Evolutionary conservation across 139 green algal species (phyloP).

Genomic region (Eudorina sp.): DNA sequence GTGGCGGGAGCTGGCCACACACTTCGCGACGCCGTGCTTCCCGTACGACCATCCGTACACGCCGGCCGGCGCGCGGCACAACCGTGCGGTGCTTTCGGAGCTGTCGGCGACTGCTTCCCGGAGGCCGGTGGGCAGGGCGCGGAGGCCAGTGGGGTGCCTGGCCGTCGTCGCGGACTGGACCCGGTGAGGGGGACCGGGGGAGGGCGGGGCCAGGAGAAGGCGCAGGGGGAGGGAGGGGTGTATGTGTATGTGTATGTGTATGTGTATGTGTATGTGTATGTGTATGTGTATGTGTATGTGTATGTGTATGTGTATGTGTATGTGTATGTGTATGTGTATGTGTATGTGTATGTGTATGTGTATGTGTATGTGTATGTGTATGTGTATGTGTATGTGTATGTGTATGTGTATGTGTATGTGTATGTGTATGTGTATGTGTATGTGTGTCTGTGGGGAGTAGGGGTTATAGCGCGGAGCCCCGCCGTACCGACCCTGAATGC

Average conservation of each 20-base stretch:
- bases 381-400: no score
- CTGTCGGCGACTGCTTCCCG: neutral
- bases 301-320: no score
- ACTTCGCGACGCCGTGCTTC: conserved; percentile 56
- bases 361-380: no score
- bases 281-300: no score
- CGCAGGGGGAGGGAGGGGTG: neutral
- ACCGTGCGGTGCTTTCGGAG: neutral
- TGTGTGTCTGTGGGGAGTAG: no score
- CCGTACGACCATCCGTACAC: conserved; percentile 69
- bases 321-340: no score
- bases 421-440: no score
- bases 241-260: neutral
- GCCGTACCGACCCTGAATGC: no score
- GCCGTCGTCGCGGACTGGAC: conserved; percentile 22
- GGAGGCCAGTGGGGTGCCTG: neutral
- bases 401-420: no score
- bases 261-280: no score
- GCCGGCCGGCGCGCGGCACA: conserved; percentile 45
- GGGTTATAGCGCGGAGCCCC: no score
- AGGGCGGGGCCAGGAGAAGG: neutral
- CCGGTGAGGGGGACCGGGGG: neutral
- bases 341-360: no score
- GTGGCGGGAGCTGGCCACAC: conserved; percentile 70
- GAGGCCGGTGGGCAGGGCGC: conserved; percentile 26